Evolutionary conservation across 2,329 filamentous ascomycete species (phyloP).

Genomic region (Penicillium oxalicum): DNA sequence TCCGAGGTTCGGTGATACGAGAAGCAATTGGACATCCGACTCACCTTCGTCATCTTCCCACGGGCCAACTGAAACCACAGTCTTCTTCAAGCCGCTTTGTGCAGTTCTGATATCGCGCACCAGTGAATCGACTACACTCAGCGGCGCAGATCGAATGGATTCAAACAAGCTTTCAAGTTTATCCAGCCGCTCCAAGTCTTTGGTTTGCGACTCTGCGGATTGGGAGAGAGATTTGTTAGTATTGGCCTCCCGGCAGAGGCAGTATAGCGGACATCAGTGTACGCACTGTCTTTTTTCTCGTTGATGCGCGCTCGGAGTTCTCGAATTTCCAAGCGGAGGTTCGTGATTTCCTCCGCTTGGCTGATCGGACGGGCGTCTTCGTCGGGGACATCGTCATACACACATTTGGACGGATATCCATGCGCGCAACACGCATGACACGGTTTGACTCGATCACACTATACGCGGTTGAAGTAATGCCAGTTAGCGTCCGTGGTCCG

Average conservation of each 20-base stretch:
- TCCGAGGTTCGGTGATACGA: too few relatives aligned
- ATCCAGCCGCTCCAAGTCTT: conserved; percentile 23
- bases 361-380: conserved; percentile 31
- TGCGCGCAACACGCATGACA: conserved; percentile 38
- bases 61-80: conserved; percentile 15
- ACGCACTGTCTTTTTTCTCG: conserved; percentile 20
- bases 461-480: not conserved
- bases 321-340: conserved; percentile 31
- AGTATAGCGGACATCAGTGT: not conserved
- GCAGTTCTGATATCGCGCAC: conserved; percentile 25
- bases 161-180: conserved; percentile 31
- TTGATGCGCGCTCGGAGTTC: conserved; percentile 26
- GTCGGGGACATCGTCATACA: conserved; percentile 30
- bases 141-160: conserved; percentile 30
- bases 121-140: conserved; percentile 27
- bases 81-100: conserved; percentile 15
- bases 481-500: conserved; percentile 10
- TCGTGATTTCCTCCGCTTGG: conserved; percentile 34
- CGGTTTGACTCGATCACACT: conserved; percentile 37
- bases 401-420: conserved; percentile 35
- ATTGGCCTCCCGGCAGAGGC: too few relatives aligned
- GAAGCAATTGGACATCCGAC: not conserved
- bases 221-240: not conserved
- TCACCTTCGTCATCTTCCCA: conserved; percentile 24
- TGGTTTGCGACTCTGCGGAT: conserved; percentile 9